Evolutionary conservation across 2,329 filamentous ascomycete species (phyloP), one percentile per base, ranked within the genome.

Genomic region (Aphanocladium album): DNA sequence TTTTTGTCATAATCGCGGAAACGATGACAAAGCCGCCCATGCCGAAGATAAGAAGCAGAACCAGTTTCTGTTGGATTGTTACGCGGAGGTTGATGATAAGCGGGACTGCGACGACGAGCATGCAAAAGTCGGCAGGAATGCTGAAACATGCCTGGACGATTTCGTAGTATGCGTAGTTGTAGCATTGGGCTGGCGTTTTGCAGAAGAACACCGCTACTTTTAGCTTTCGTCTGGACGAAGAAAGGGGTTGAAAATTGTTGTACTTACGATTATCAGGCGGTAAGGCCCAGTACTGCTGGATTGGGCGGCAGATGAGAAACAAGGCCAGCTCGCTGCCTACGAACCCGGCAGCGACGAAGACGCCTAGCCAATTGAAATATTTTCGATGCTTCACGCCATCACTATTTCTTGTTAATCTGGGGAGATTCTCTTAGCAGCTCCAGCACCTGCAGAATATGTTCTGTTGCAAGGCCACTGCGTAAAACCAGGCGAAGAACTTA

Each of bases 71-170:
- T 62, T 74, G 74, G 12, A 73, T 62, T 0, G 74, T 74, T 7
- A 82, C 68, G 19, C 70, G 72, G 12, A 80, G 70, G 9, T 71
- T 71, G 9, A 76, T 60, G 17, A 83, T 67, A 57, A 83, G 71
- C 1, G 80, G 79, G 19, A 83, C 70, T 0, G 78, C 77, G 45
- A 83, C 73, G 7, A 72, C 65, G 9, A 83, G 74, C 71, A 83
- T 80, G 61, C 75, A 66, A 4, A 79, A 16, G 63, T 83, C 80
- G 49, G 75, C 78, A 30, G 73, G 73, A 62, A 82, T 73, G 65
- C 82, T 82, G 69, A 82, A 80, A 35, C 67, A 68, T 5, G 73
- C 79, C 65, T 82, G 76, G 7, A 80, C 72, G 41, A 81, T 77
- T 33, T 76, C 75, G 64, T 79, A 82, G 63, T 74, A 69, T 62